phyloP scores from a whole-genome alignment of 352 stramenopile species.

The Thalassiosira mediterranea region DNA sequence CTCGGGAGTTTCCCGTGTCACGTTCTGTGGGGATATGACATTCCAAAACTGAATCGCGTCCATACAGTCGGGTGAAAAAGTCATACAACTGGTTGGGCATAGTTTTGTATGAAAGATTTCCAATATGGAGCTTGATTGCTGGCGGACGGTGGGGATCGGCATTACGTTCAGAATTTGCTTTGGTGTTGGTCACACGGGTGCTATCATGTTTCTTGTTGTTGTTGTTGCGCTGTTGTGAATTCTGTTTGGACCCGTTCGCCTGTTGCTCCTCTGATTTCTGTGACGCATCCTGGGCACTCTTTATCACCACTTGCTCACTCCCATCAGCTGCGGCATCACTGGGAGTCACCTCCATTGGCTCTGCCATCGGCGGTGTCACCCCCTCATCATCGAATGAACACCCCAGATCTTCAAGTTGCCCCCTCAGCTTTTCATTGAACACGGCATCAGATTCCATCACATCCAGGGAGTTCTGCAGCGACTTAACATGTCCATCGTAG shows the following conservation, averaged over 20 bases:
- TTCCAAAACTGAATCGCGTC: slow-evolving; percentile 78
- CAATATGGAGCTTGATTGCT: slow-evolving; percentile 83
- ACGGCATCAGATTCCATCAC: slow-evolving; percentile 52
- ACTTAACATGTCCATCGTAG: slow-evolving; percentile 77
- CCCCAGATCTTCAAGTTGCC: slow-evolving; percentile 66
- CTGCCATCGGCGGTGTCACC: slow-evolving; percentile 5
- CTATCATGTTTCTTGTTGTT: slow-evolving; percentile 35
- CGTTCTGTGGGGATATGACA: slow-evolving; percentile 82
- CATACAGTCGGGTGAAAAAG: slow-evolving; percentile 74
- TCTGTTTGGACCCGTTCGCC: slow-evolving; percentile 10
- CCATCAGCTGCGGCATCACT: neutral
- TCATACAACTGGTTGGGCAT: slow-evolving; percentile 74
- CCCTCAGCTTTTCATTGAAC: slow-evolving; percentile 59
- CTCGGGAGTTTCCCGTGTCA: slow-evolving; percentile 73
- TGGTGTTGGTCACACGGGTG: neutral
- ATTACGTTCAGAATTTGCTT: neutral
- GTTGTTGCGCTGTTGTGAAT: neutral
- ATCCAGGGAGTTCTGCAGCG: slow-evolving; percentile 72
- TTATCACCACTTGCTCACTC: slow-evolving; percentile 21
- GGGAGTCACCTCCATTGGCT: slow-evolving; percentile 9
- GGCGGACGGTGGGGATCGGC: slow-evolving; percentile 40
- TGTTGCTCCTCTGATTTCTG: slow-evolving; percentile 5
- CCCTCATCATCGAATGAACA: slow-evolving; percentile 48
- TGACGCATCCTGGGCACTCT: slow-evolving; percentile 1
- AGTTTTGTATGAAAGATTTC: slow-evolving; percentile 81